phyloP scores from a whole-genome alignment of 2,329 filamentous ascomycete genomes.

The Fonsecaea monophora region DNA sequence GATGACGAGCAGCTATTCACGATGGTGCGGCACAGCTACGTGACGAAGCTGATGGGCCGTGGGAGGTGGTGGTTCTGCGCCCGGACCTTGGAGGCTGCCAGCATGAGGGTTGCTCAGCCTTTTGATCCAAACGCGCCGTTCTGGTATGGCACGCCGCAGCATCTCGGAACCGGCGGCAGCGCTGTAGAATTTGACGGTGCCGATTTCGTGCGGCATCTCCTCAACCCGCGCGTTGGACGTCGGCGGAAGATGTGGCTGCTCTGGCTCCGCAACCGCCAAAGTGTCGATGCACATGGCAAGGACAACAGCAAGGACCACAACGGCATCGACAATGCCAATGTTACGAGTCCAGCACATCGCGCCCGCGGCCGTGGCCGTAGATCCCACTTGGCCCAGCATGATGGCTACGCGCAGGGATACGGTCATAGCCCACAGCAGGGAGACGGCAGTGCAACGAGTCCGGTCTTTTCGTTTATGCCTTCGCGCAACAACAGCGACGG shows the following conservation, averaged over 20 bases:
- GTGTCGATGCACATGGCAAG: constrained; percentile 1
- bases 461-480: constrained; percentile 32
- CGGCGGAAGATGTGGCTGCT: constrained; percentile 39
- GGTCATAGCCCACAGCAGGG: constrained; percentile 6
- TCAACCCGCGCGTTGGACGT: constrained; percentile 32
- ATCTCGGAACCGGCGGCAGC: neutral
- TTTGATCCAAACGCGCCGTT: neutral
- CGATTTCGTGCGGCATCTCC: constrained; percentile 35
- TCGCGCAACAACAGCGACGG: constrained; percentile 22
- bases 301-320: neutral
- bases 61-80: constrained; percentile 31
- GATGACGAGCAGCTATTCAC: constrained; percentile 41
- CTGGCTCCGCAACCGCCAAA: constrained; percentile 38
- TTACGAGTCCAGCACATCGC: neutral
- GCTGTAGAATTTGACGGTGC: constrained; percentile 25
- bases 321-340: neutral
- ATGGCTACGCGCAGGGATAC: neutral
- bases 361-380: constrained; percentile 1
- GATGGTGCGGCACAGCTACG: constrained; percentile 34
- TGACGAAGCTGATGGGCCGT: constrained; percentile 32
- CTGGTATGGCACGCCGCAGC: constrained; percentile 9
- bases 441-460: constrained; percentile 13
- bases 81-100: constrained; percentile 34
- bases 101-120: neutral
- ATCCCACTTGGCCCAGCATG: neutral